Conservation (phyloP, 352 stramenopile genomes). For the Phytopythium litorale region DNA sequence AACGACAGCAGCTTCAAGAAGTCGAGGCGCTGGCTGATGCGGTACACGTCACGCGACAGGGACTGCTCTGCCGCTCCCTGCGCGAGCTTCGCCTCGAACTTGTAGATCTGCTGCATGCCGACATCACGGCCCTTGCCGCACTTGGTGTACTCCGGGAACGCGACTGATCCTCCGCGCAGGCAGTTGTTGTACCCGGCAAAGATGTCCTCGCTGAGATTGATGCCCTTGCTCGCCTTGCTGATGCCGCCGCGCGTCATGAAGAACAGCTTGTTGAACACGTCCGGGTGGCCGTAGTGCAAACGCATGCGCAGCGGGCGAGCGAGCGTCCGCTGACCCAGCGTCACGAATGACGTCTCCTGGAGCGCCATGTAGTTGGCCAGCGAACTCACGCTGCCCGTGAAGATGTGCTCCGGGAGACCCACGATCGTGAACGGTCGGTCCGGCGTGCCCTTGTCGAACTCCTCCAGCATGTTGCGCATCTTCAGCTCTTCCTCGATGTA, state of each 20-base stretch:
- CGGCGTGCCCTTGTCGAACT: constrained; percentile 90
- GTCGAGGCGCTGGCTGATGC: constrained; percentile 96
- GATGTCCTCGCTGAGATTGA: constrained; percentile 99
- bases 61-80: constrained; percentile 98
- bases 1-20: constrained; percentile 98
- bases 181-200: constrained; percentile 99
- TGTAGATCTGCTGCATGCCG: constrained; percentile 99
- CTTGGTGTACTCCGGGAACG: constrained; percentile 99
- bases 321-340: constrained; percentile 96
- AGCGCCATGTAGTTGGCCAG: constrained; percentile 99
- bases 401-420: constrained; percentile 99
- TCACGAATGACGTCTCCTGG: constrained; percentile 99
- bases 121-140: constrained; percentile 99
- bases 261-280: constrained; percentile 99
- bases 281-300: constrained; percentile 98
- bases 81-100: constrained; percentile 98
- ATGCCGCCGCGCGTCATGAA: constrained; percentile 99
- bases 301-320: constrained; percentile 94
- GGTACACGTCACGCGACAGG: constrained; percentile 97
- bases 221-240: constrained; percentile 98
- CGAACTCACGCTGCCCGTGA: constrained; percentile 98
- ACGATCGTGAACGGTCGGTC: constrained; percentile 93
- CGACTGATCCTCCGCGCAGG: constrained; percentile 94
- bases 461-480: constrained; percentile 98
- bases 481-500: constrained; percentile 99